These are phyloP conservation scores for Lentinus tigrinus DNA, from an alignment of 768 basidiomycete genomes.

Conservation along the genomic window DNA sequence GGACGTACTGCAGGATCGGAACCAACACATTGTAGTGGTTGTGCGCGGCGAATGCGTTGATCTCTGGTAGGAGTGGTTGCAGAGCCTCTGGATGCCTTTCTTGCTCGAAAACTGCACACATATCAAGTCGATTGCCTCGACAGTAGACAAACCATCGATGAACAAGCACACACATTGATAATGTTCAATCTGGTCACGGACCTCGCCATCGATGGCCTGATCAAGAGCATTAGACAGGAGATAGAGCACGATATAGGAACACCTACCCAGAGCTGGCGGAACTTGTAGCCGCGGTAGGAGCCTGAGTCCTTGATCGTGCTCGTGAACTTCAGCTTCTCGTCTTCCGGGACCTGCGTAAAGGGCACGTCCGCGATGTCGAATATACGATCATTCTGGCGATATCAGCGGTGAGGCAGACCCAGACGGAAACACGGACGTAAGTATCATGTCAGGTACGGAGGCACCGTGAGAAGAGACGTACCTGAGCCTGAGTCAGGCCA, in stretches of 20 bases:
- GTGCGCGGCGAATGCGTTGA: constrained; percentile 45
- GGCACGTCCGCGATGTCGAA: constrained; percentile 37
- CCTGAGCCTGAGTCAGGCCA: constrained; percentile 28
- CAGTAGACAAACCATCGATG: neutral
- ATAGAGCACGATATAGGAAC: neutral
- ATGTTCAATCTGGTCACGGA: constrained; percentile 61
- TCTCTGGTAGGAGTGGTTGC: constrained; percentile 52
- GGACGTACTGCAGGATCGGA: constrained; percentile 41
- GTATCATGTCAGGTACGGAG: neutral
- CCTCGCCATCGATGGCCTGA: constrained; percentile 61
- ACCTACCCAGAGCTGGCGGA: constrained; percentile 51
- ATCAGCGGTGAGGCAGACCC: too few species aligned
- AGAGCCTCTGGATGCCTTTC: constrained; percentile 47
- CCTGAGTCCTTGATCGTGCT: constrained; percentile 39
- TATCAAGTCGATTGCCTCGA: too few species aligned
- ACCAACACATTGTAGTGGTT: constrained; percentile 51
- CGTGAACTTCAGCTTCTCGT: constrained; percentile 31
- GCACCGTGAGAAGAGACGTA: constrained; percentile 2
- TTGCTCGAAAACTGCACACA: constrained; percentile 44
- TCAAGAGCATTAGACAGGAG: neutral
- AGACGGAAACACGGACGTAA: too few species aligned
- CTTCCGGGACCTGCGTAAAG: constrained; percentile 31
- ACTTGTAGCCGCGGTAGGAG: constrained; percentile 56
- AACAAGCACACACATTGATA: constrained; percentile 49
- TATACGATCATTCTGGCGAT: constrained; percentile 31